Base-by-base conservation (phyloP, 352 stramenopile species). In the Thraustochytrium sp. region DNA sequence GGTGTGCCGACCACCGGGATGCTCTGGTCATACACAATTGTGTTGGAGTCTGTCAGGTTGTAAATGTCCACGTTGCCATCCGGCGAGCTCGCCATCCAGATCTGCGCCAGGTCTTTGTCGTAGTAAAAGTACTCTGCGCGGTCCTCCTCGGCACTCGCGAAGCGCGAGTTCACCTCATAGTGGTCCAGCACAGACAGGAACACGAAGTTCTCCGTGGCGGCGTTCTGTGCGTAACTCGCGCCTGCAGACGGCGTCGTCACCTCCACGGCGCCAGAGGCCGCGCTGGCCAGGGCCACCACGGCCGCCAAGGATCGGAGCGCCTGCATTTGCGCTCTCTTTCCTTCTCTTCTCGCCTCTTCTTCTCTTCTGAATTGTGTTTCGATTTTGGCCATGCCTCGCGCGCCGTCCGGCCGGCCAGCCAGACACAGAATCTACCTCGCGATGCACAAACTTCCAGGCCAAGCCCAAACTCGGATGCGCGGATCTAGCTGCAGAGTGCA, bases 71-170 rank as follows among this genome's bases (percentile, higher is more conserved):
- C 48, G 1, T 44, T 18, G 1, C 37, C 53, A 13, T 23, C 9
- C 8, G 16, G 44, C 1, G 68, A 72, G 53, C 76, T 80, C 21
- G 63, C 68, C 2, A 72, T 44, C 48, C 31, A 44, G 4, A 80
- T 3, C 31, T 75, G 13, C n/a, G 37, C 11, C 26, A 37, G 18
- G 34, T 65, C 68, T n/a, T 44, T 53, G 68, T 80, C 34, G 21
- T 36, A 72, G 2, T 46, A 46, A 34, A 80, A 75, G 13, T 55
- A 80, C 51, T 80, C 68, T 18, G 68, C 68, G 9, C 29, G 68
- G 29, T 44, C 68, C 42, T 80, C 68, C 37, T 18, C 49, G 42
- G 37, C 48, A 11, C 11, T 51, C 1, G 5, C 37, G 26, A n/a
- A 13, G 5, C 23, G 18, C 18, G 8, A 9, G 21, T 51, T 46